A percentile compares a stretch with the other conserved stretches of the same genome.
phyloP scores from a whole-genome alignment of 2,329 filamentous ascomycete genomes.

The Aspergillus sp. region DNA sequence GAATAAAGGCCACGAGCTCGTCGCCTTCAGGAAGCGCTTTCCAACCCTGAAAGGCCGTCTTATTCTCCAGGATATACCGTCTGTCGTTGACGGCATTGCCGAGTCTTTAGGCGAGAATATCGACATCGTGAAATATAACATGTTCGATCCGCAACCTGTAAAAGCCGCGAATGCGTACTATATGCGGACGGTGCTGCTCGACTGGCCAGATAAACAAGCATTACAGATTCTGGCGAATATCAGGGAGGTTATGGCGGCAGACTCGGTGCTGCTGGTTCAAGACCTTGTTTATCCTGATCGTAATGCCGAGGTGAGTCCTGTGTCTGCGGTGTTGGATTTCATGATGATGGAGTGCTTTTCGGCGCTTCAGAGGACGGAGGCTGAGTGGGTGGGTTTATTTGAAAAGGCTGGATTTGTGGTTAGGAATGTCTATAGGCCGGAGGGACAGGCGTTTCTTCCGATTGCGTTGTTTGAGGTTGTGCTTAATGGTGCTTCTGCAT shows the following conservation, averaged over 20 bases:
- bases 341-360: neutral
- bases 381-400: neutral
- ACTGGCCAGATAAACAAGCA: neutral
- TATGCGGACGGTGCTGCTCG: neutral
- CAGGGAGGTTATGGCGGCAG: neutral
- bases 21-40: neutral
- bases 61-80: neutral
- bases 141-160: neutral
- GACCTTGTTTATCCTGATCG: neutral
- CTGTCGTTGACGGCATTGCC: neutral
- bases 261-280: neutral
- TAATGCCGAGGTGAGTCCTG: too few relatives aligned
- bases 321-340: neutral
- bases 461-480: neutral
- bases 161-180: neutral
- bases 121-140: neutral
- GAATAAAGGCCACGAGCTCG: neutral
- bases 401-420: neutral
- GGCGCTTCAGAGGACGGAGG: neutral
- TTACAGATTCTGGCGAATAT: neutral
- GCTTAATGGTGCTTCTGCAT: too few relatives aligned
- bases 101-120: neutral
- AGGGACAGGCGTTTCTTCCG: neutral
- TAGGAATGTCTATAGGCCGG: neutral
- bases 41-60: neutral